Base-by-base conservation (phyloP, 2,329 filamentous ascomycete genomes). In the Trichoderma polysporum region DNA sequence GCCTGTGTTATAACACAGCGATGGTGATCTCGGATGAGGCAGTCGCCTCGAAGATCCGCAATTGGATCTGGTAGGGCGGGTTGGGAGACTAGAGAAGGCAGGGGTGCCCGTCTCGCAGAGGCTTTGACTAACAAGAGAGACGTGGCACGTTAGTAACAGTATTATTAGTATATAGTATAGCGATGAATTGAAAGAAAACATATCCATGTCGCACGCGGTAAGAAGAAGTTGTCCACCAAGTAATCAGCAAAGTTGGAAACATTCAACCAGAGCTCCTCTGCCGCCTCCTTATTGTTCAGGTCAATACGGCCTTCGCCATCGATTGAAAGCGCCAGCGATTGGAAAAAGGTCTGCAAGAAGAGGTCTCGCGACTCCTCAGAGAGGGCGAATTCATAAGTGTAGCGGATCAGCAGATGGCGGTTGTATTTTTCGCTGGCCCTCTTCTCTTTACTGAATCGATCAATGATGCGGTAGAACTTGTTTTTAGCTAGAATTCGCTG, bases 1-100 rank as follows among this genome's bases (percentile, higher is more conserved):
- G 15, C 25, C 9, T 67, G 66, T 15, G 63, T 65, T 49, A 68
- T 68, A 7, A 69, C 27, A 41, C 68, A 69, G 15, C 68, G 58
- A 54, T 69, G 62, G 8, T 39, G 50, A 47, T 69, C 68, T n/a
- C 66, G 62, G 25, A 47, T 29, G 10, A 69, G 62, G 25, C 66
- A 69, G 9, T 57, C 50, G 25, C 58, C 60, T 4, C 68, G 66
- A 37, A 68, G 66, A 19, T 56, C 49, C 6, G 62, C 25, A 2
- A 69, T n/a, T 29, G 62, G 66, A 19, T 54, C 61, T 50, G 60
- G 41, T 53, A 66, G 66, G 27, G 61, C 50, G 13, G 61, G 53
- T 10, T 22, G 29, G 25, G 17, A 56, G 12, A 12, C 27, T 7
- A 35, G 49, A 15, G 49, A 19, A 9, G 61, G 61, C 33, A 56